Percentiles rank a stretch among this genome's conserved stretches.
Conservation (phyloP, 192 early-diverging fungal species). For the Chytriomyces sp. region DNA sequence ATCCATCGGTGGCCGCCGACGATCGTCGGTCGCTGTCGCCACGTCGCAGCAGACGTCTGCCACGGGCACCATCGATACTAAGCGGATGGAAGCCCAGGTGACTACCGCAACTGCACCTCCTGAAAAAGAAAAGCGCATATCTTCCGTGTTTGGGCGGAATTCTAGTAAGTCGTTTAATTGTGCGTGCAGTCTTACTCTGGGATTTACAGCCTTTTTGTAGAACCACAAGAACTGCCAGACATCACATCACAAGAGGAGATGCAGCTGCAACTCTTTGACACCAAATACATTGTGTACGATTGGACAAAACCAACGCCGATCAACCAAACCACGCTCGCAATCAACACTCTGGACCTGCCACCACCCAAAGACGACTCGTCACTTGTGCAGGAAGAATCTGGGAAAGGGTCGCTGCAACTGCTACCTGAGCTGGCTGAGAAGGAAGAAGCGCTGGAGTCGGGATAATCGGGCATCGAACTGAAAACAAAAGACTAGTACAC, state of each 20-base stretch:
- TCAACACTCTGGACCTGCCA: slow-evolving; percentile 11
- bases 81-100: neutral
- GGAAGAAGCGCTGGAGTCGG: neutral
- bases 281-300: slow-evolving; percentile 27
- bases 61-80: neutral
- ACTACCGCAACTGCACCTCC: neutral
- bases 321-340: neutral
- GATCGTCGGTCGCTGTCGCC: neutral
- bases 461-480: too few species aligned
- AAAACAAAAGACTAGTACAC: too few species aligned
- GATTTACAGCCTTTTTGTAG: neutral
- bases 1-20: neutral
- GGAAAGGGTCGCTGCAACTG: neutral
- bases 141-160: slow-evolving; percentile 45
- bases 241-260: slow-evolving; percentile 24
- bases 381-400: neutral
- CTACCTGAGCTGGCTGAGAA: neutral
- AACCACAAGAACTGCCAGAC: slow-evolving; percentile 8
- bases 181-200: neutral
- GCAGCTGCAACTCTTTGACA: slow-evolving; percentile 32
- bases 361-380: slow-evolving; percentile 2
- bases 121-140: neutral
- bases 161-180: slow-evolving; percentile 1
- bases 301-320: slow-evolving; percentile 19
- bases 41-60: neutral